phyloP scores from a whole-genome alignment of 1,284 basidiomycete species.

The Boletus austroedulis region DNA sequence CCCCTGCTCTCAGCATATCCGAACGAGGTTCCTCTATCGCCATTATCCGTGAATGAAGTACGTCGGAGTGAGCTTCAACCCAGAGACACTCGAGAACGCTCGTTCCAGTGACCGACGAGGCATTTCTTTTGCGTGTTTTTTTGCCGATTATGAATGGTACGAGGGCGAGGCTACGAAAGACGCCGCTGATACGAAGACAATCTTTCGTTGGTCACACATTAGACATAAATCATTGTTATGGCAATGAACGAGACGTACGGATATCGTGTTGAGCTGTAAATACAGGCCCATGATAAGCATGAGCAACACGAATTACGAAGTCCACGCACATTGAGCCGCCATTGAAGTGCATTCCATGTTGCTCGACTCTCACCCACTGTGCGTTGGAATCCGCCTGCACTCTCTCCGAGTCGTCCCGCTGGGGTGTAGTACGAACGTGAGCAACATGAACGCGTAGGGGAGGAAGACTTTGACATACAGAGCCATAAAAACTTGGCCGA shows the following conservation, averaged over 20 bases:
- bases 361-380: neutral
- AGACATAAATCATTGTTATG: neutral
- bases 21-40: neutral
- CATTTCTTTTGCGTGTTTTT: neutral
- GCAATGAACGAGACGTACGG: neutral
- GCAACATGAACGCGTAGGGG: too few relatives aligned
- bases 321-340: neutral
- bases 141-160: neutral
- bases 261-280: neutral
- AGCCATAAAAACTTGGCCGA: neutral
- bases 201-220: neutral
- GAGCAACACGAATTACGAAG: neutral
- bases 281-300: neutral
- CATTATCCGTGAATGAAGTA: neutral
- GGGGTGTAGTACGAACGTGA: neutral
- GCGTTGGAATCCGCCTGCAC: neutral
- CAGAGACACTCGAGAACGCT: slow-evolving; percentile 1
- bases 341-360: neutral
- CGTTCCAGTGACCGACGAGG: neutral
- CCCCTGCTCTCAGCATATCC: neutral
- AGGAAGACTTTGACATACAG: neutral
- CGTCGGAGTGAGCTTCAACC: neutral
- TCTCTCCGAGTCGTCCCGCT: slow-evolving; percentile 1
- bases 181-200: neutral
- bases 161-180: neutral